Evolutionary conservation across 2,329 filamentous ascomycete species (phyloP), one percentile per base, ranked within the genome.

Genomic region (Orbilia oligospora): DNA sequence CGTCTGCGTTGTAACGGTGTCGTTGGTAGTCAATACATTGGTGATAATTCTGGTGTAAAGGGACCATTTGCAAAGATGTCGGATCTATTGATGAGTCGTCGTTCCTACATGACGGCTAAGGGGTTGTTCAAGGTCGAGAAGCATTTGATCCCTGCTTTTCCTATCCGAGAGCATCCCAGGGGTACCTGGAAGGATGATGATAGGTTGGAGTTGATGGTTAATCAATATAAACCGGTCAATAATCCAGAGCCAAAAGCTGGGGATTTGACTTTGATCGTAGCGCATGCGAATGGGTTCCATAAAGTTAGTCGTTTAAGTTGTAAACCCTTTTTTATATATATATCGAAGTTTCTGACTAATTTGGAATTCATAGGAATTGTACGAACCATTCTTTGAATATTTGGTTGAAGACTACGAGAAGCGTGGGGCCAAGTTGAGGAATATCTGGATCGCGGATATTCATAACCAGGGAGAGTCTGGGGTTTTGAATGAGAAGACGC

Each of bases 371-470:
- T 71, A 94, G 92, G 95, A 98, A 86, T 85, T 97, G 1, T 97
- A 97, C 83, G 94, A 97, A 82, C 92, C 95, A 0, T 86, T 97
- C 0, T 97, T 94, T 92, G 93, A 95, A 76, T 93, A 97, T 65
- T 86, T 97, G 0, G 86, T 92, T 81, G 85, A 87, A 18, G 86
- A 87, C 18, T 86, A 90, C 5, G 87, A 88, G 80, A 83, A 84
- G 14, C 86, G 87, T 71, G 90, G 90, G 18, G 89, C 97, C 81
- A 87, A 88, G 1, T 93, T 98, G 81, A 89, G 93, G 72, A 87
- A 89, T 79, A 94, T 98, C 81, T 97, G 93, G 92, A 96, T 97
- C 81, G 91, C 93, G 79, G 95, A 98, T 85, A 89, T 92, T n/a
- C 90, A 93, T 33, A 91, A 93, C 83, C 93, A 97, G 86, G 94